phyloP scores from a whole-genome alignment of 2,329 filamentous ascomycete genomes.

The Phyllosticta citribraziliensis region DNA sequence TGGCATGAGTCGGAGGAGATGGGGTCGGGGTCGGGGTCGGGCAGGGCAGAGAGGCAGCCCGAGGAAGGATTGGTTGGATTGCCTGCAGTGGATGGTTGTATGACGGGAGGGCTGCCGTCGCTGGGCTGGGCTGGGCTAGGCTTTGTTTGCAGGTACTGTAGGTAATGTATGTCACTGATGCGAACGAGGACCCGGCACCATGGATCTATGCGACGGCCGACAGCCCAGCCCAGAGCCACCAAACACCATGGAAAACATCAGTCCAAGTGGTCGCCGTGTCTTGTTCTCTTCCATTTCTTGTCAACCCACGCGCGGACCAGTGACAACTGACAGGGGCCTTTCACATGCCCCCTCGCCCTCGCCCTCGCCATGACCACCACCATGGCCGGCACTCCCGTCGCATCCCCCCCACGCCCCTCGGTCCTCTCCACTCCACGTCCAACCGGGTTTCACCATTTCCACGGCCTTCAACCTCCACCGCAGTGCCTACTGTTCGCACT shows the following conservation, averaged over 20 bases:
- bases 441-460: neutral
- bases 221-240: no score
- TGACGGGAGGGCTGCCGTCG: neutral
- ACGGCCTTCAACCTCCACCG: no score
- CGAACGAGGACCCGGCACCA: conserved; percentile 2
- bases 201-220: conserved; percentile 4
- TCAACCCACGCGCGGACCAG: neutral
- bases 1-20: neutral
- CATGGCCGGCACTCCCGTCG: neutral
- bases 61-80: neutral
- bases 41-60: neutral
- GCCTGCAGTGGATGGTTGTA: no score
- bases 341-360: neutral
- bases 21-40: no score
- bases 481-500: no score
- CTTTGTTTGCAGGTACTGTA: neutral
- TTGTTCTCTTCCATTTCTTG: no score
- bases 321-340: neutral
- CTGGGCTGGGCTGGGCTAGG: neutral
- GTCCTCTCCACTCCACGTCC: neutral
- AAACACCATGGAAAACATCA: no score
- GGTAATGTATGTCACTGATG: no score
- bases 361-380: no score
- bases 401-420: neutral
- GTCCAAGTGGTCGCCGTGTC: neutral